These are phyloP conservation scores for Melocanna baccifera DNA, from an alignment of 176 grass and related monocot genomes.

Conservation along the genomic window DNA sequence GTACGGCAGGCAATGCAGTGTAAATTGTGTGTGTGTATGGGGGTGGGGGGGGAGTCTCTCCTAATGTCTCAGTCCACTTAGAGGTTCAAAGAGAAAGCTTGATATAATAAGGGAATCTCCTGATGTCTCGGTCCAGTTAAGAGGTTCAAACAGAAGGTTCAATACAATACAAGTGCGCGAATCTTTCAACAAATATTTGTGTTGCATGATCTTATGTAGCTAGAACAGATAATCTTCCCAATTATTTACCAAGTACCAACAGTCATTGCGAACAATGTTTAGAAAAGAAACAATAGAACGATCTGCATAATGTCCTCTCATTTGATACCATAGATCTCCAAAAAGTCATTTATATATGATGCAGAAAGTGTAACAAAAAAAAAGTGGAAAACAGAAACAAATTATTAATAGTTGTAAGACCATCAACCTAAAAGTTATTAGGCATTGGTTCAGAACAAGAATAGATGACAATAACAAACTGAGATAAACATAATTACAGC, in stretches of 20 bases:
- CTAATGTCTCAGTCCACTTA: background rate
- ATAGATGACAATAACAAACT: background rate
- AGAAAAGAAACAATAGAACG: background rate
- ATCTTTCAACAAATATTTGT: background rate
- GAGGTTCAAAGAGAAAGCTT: background rate
- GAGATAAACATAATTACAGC: constrained; percentile 5
- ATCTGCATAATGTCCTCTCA: background rate
- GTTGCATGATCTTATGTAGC: background rate
- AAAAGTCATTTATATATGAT: background rate
- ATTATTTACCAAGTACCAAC: constrained; percentile 9
- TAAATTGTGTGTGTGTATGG: background rate
- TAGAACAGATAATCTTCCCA: background rate
- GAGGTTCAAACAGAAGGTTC: background rate
- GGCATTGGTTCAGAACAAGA: background rate
- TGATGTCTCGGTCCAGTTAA: background rate
- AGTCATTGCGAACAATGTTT: background rate
- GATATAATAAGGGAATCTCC: too few species aligned
- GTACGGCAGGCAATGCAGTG: background rate
- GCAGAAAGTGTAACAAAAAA: background rate
- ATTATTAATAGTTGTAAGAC: background rate
- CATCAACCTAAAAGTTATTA: background rate
- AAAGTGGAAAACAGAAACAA: background rate
- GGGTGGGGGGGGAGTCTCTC: background rate
- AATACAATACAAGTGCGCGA: background rate
- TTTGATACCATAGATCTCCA: background rate